Base-by-base conservation (phyloP, 768 basidiomycete species). In the Vararia minispora region DNA sequence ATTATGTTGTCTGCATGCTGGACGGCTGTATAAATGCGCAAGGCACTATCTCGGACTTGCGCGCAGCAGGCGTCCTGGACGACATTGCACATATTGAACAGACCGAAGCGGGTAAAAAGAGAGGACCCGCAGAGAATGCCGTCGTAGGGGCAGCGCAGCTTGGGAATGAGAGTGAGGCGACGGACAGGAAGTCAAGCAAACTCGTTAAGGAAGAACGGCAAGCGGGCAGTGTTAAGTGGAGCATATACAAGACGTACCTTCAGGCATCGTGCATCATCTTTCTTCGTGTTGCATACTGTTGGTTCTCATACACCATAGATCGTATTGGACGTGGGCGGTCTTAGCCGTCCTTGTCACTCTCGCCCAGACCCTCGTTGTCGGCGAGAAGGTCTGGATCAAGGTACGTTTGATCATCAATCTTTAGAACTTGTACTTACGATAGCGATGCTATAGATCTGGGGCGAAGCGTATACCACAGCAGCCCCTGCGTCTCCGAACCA, bases 181-280 rank as follows among this genome's bases (percentile, higher is more conserved):
- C 52, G 17, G 49, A 46, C 8, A 87, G 77, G 59, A 82, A 76
- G 44, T 78, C 83, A 0, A 61, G 77, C 20, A 82, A 85, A 49
- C 58, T 89, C 9, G 57, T 89, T 40, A 78, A 87, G 52, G 87
- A 89, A 33, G 87, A 91, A 52, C 79, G 87, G 31, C 83, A 84
- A 44, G 68, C 69, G 2, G 90, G 89, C 0, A 76, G 79, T 26
- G 88, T 92, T 21, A 86, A 85, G 51, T 88, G 84, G 81, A 58
- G 60, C 10, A 68, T 70, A 17, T 74, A 74, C 51, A 65, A 65
- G 49, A 63, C 66, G 5, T 86, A 91, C 50, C 52, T 89, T 41
- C 66, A 74, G 53, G 80, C 76, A 13, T 79, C 81, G 78, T 82
- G 43, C 33, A 75, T 69, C 32, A n/a, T 33, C 12, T 18, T 33